Conservation (phyloP, 1,139 yeast species). For the Nakaseomyces bracarensis region DNA sequence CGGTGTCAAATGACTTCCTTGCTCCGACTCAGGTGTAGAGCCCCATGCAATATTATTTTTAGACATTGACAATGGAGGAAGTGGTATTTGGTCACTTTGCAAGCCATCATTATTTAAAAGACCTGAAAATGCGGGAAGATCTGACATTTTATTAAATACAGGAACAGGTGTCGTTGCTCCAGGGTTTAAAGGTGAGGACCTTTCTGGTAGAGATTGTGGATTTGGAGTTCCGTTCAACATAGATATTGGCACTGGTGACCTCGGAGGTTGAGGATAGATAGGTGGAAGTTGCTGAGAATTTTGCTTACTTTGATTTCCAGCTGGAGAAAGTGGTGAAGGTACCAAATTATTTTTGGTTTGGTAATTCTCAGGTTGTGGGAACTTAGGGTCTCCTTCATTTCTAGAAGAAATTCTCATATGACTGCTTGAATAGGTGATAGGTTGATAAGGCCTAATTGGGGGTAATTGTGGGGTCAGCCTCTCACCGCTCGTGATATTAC, state of each 20-base stretch:
- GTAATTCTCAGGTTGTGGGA: neutral
- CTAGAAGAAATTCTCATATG: constrained; percentile 16
- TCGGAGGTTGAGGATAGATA: constrained; percentile 6
- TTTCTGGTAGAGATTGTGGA: neutral
- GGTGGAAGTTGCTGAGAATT: neutral
- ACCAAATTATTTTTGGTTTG: neutral
- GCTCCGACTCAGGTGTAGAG: constrained; percentile 4
- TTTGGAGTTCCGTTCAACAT: neutral
- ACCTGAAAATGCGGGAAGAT: neutral
- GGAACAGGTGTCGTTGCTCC: constrained; percentile 3
- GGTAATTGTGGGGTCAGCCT: constrained; percentile 22
- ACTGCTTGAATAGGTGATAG: constrained; percentile 30
- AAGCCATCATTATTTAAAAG: neutral
- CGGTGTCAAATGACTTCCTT: constrained; percentile 1
- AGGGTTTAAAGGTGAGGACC: neutral
- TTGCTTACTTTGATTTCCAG: neutral
- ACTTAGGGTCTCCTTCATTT: constrained; percentile 8
- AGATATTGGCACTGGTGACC: constrained; percentile 1
- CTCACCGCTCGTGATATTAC: constrained; percentile 1
- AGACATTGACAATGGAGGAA: constrained; percentile 12
- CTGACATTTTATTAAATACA: neutral
- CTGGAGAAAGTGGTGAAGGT: constrained; percentile 1
- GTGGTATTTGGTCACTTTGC: neutral
- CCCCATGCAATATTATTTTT: constrained; percentile 3
- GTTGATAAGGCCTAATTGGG: constrained; percentile 29